Base-by-base conservation (phyloP, 108 stramenopile species). In the Halocafeteria seosinensis region DNA sequence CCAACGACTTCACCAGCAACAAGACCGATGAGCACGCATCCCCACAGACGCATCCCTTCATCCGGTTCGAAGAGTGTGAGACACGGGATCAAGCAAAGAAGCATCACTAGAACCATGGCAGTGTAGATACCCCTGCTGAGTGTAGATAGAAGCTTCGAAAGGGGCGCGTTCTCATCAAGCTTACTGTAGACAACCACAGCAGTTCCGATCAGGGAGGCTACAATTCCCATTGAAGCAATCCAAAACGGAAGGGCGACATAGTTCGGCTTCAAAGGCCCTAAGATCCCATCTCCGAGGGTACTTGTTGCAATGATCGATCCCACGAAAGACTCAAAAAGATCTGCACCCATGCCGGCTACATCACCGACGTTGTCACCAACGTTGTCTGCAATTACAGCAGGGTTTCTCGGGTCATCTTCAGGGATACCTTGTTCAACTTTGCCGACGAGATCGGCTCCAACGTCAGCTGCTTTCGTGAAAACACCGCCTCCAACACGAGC, bases 381-480 rank as follows among this genome's bases (percentile, higher is more conserved):
- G 72, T 96, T 96, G 67, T 96, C 95, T n/a, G 95, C 95, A 75
- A 96, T 96, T 26, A 90, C 91, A 35, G 95, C 95, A 23, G 95
- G 94, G 82, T 96, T 96, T 55, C 92, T 85, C 29, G 95, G 95
- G 86, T 96, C 95, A 64, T 96, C 95, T 79, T 96, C 95, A 37
- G 92, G 92, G 58, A 96, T 92, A 51, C 89, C 92, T 70, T 91
- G 87, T 35, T 92, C 91, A 61, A 96, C 95, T 83, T 96, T 96
- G 71, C 95, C 95, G 32, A 96, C 95, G 35, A 96, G 83, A 79
- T 96, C 95, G 34, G 95, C 95, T 26, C 95, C 95, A 6, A 96
- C 95, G 79, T 96, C 95, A 51, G 95, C 95, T 50, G 95, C 95
- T 86, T 94, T 94, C 76, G 95, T 96, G 82, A 92, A 96, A 77